Base-by-base conservation (phyloP, 2,329 filamentous ascomycete genomes). In the Remersonia thermophila region DNA sequence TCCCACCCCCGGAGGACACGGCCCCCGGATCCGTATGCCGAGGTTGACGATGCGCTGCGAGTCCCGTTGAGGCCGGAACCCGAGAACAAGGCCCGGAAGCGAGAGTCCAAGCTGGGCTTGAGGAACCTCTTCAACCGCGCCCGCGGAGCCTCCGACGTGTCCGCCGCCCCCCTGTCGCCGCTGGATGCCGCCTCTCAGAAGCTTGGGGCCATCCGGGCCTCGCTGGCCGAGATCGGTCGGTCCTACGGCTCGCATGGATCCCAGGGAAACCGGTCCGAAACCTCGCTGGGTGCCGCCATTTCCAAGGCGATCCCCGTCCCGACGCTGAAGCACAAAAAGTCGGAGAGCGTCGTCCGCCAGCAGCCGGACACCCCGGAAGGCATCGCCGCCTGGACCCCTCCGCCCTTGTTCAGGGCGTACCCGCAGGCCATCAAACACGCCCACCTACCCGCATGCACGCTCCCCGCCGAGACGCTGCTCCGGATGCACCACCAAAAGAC, bases 401-500 rank as follows among this genome's bases (percentile, higher is more conserved):
- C 84, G 6, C 83, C 85, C 2, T 62, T 95, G 10, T 93, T 87
- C 55, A 82, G 93, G 55, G 85, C 83, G 10, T 93, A 86, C 53
- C 80, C 83, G 0, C 86, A 93, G 56, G 77, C 84, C 3, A 70
- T 84, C 46, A 86, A 82, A 51, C 74, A 91, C 55, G 77, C 74
- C 9, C 75, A 71, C 12, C 63, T 93, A 3, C 71, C 77, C 17
- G 71, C 80, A 12, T 79, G 80, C 27, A 72, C 69, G 2, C 59
- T 80, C 9, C 73, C 80, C 1, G 71, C 80, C 2, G 86, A 93
- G 42, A 59, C 70, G 1, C 71, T 91, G 32, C 55, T 85, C 34
- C 73, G 79, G 41, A 59, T 72, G 32, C 71, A 74, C 44, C 67
- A 69, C 35, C 63, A 65, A 41, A 69, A 67, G 41, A 61, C 58